Evolutionary conservation across 495 filamentous ascomycete species (phyloP), one percentile per base, ranked within the genome.

Genomic region (Aspergillus conjunctus): DNA sequence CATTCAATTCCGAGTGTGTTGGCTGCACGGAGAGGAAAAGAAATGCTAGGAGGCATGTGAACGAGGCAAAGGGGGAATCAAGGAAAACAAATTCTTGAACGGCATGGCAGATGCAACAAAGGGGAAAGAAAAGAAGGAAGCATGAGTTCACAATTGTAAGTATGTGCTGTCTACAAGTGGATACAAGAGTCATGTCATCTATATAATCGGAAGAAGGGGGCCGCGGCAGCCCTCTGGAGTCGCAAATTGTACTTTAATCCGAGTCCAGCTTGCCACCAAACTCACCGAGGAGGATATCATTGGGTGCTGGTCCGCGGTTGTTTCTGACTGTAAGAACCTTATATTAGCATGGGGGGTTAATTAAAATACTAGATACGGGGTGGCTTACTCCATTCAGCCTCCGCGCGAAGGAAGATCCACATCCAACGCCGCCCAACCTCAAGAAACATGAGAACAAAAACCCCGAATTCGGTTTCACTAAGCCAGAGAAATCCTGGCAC

Each of bases 371-470:
- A 39, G 41, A 31, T 39, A 51, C 34, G 32, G 31, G 59, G 43
- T 34, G 41, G 77, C 77, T 72, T 66, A 86, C 91, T 82, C 89
- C 89, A 96, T 79, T 98, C 94, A 20, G 91, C 89, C 79, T 98
- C 94, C 21, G 92, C 86, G 3, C 94, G 85, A 71, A 98, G 92
- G 74, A 98, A 97, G 48, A 94, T 90, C 94, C 94, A 98, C 65
- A 98, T 83, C 92, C 93, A 97, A 17, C 94, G 82, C 43, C 94
- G 84, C 18, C 89, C 81, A 8, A 98, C 87, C 73, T 98, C 94
- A 17, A 94, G 76, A 39, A 89, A 77, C 77, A 97, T 88, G 63
- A 97, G 84, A n/a, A 91, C 60, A 71, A 96, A 98, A 39, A 98
- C 87, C 3, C 86, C 86, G 51, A 87, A 86, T 74, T 98, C 94